A percentile compares a stretch with the other conserved stretches of the same genome.
Conservation (phyloP, 768 basidiomycete species). For the Galerina marginata region DNA sequence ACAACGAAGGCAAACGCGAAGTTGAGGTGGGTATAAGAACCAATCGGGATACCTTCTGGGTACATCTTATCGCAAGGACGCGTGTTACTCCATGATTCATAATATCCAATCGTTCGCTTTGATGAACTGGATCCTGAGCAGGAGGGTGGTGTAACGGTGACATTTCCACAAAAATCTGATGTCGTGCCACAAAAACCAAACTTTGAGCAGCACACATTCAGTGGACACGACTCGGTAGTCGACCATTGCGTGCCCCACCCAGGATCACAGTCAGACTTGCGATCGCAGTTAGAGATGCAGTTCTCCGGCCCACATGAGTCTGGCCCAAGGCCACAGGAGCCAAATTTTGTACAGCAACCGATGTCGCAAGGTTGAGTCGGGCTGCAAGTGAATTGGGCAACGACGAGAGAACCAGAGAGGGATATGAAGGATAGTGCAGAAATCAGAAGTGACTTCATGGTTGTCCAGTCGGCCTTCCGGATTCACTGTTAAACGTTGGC, state of each 20-base stretch:
- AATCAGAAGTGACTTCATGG: neutral
- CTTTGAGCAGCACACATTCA: neutral
- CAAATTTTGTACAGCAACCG: neutral
- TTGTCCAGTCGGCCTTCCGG: neutral
- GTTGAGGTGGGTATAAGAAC: no score
- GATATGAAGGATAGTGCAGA: neutral
- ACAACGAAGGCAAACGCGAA: no score
- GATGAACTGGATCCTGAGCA: no score
- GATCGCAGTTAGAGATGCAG: conserved; percentile 1
- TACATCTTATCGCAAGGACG: neutral
- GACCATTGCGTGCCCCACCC: neutral
- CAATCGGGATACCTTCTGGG: neutral
- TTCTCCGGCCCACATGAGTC: conserved; percentile 1
- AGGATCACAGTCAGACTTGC: conserved; percentile 4
- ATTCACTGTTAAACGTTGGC: neutral
- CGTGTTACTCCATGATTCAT: neutral
- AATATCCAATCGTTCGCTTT: neutral
- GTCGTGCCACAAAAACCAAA: conserved; percentile 4
- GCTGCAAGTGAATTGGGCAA: neutral
- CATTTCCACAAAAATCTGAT: conserved; percentile 1
- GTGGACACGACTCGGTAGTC: neutral
- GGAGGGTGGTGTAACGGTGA: neutral
- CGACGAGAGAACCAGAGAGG: neutral
- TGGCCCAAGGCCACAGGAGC: neutral
- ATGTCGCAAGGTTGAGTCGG: neutral